Percentiles rank a stretch among this genome's conserved stretches.
phyloP scores from a whole-genome alignment of 169 alveolate species.

The Plasmodium vivax region DNA sequence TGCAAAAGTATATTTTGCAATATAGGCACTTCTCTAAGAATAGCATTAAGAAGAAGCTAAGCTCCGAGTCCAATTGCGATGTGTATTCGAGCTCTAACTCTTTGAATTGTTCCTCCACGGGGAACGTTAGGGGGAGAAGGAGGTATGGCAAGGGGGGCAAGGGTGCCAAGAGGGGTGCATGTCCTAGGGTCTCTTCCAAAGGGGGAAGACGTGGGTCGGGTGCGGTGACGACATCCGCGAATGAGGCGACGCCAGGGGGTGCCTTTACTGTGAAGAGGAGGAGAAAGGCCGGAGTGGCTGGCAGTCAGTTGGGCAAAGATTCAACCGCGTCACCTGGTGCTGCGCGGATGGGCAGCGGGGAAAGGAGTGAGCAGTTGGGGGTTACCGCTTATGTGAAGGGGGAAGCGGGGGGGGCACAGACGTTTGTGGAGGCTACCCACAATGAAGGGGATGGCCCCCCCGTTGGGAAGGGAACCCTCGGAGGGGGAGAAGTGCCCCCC shows the following conservation, averaged over 20 bases:
- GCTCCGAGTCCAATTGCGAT: conserved; percentile 50
- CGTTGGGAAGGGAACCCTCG: background rate
- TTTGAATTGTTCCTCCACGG: background rate
- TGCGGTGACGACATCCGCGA: background rate
- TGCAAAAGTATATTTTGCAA: conserved; percentile 65
- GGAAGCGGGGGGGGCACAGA: background rate
- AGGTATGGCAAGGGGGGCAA: background rate
- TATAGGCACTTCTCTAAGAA: conserved; percentile 57
- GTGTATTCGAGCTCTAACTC: conserved; percentile 41
- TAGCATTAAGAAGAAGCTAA: conserved; percentile 34
- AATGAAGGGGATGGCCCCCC: background rate
- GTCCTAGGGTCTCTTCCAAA: background rate
- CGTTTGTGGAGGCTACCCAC: background rate
- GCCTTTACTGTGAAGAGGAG: background rate
- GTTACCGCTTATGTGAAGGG: background rate
- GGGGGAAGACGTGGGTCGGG: background rate
- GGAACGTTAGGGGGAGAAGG: background rate
- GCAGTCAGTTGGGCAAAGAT: background rate
- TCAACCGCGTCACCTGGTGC: background rate
- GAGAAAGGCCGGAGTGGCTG: background rate
- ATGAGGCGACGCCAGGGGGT: background rate
- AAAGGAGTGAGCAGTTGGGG: background rate
- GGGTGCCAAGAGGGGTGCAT: background rate
- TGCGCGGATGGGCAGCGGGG: background rate
- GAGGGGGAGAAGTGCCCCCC: background rate